These are phyloP conservation scores for Sporothrix inflata DNA, from an alignment of 2,329 filamentous ascomycete genomes.

Conservation along the genomic window DNA sequence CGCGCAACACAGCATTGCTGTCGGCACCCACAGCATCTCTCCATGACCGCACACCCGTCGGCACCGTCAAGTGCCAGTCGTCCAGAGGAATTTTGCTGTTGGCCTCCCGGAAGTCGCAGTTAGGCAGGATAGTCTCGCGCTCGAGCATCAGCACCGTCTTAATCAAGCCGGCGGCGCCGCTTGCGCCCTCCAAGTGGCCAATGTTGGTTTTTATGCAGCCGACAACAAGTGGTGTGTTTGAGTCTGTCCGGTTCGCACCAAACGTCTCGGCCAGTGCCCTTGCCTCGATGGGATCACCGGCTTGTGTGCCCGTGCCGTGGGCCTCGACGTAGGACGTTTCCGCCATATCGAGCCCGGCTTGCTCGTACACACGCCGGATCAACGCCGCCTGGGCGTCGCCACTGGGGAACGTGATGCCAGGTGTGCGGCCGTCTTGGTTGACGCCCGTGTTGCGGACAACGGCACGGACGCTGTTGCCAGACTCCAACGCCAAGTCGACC, in stretches of 20 bases:
- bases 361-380: constrained; percentile 32
- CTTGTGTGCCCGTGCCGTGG: constrained; percentile 45
- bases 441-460: constrained; percentile 37
- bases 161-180: constrained; percentile 50
- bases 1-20: constrained; percentile 34
- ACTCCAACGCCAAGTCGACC: constrained; percentile 43
- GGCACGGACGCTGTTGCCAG: constrained; percentile 44
- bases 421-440: constrained; percentile 35
- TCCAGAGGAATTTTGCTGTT: constrained; percentile 51
- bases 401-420: constrained; percentile 34
- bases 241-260: constrained; percentile 30
- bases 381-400: constrained; percentile 37
- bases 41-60: constrained; percentile 44
- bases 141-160: constrained; percentile 47
- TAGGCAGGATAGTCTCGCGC: constrained; percentile 42
- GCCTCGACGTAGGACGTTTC: constrained; percentile 45
- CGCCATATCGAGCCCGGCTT: constrained; percentile 31
- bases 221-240: constrained; percentile 32
- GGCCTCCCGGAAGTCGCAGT: constrained; percentile 49
- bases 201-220: constrained; percentile 48
- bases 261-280: constrained; percentile 43
- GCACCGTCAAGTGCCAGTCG: constrained; percentile 44
- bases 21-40: too few relatives aligned
- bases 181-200: constrained; percentile 53
- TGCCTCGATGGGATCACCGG: constrained; percentile 43